phyloP scores from a whole-genome alignment of 495 filamentous ascomycete genomes.

The Hyaloscypha hepaticicola region DNA sequence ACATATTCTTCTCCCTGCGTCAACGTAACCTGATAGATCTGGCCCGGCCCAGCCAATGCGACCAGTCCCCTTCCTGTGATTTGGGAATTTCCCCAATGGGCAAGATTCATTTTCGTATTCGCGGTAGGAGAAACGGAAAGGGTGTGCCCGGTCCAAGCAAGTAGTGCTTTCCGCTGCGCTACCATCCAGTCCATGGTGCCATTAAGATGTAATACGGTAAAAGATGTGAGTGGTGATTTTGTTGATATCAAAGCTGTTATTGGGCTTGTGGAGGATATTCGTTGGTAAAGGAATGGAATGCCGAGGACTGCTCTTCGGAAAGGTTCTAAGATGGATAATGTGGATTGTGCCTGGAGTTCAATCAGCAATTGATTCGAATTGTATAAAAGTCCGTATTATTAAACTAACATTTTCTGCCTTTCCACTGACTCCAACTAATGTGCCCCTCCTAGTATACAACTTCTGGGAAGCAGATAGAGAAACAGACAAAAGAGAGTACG shows the following conservation, averaged over 20 bases:
- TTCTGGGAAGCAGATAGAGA: conserved; percentile 89
- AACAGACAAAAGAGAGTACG: conserved; percentile 90
- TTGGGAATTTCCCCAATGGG: conserved; percentile 87
- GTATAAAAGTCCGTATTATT: background rate
- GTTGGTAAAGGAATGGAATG: conserved; percentile 92
- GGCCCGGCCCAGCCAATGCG: conserved; percentile 79
- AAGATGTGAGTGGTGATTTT: conserved; percentile 78
- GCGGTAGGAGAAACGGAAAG: conserved; percentile 71
- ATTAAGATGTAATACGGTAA: conserved; percentile 84
- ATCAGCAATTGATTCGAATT: conserved; percentile 21
- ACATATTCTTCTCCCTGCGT: conserved; percentile 82
- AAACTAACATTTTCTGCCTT: conserved; percentile 79
- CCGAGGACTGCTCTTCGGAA: conserved; percentile 73
- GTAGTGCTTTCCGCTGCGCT: conserved; percentile 75
- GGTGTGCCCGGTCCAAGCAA: conserved; percentile 95
- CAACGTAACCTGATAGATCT: conserved; percentile 79
- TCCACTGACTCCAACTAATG: conserved; percentile 84
- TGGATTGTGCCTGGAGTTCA: conserved; percentile 65
- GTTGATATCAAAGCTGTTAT: conserved; percentile 84
- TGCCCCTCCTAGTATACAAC: conserved; percentile 87
- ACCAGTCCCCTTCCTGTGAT: conserved; percentile 85
- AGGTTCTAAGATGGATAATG: conserved; percentile 82
- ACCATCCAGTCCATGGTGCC: conserved; percentile 97
- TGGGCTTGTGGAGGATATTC: conserved; percentile 80
- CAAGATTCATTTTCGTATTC: conserved; percentile 70